A percentile compares a stretch with the other conserved stretches of the same genome.
Conservation (phyloP, 257 asterid genomes). For the Perilla frutescens region DNA sequence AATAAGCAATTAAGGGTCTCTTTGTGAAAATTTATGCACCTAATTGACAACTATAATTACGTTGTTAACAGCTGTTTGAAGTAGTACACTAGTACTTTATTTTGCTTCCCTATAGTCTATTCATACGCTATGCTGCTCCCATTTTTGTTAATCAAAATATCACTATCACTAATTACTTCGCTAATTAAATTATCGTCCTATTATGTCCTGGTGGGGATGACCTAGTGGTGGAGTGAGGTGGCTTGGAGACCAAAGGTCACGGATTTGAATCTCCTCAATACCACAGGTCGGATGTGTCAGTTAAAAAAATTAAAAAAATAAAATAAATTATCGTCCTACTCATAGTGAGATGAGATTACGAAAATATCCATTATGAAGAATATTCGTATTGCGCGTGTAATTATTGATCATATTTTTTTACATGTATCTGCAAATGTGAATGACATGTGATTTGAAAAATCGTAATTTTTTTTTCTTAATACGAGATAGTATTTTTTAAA, state of each 20-base stretch:
- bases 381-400: not conserved
- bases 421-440: not conserved
- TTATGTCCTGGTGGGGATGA: too few species aligned
- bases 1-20: not conserved
- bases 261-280: too few species aligned
- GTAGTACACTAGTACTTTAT: not conserved
- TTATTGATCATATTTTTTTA: not conserved
- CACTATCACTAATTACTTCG: not conserved
- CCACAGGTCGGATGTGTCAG: too few species aligned
- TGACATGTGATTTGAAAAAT: not conserved
- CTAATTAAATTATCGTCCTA: not conserved
- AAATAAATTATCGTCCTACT: not conserved
- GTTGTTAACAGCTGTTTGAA: slow-evolving; percentile 15
- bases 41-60: slow-evolving; percentile 5
- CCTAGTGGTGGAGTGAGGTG: too few species aligned
- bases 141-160: not conserved
- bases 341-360: not conserved
- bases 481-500: too few species aligned
- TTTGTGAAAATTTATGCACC: not conserved
- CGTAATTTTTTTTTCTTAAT: too few species aligned
- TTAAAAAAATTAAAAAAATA: too few species aligned
- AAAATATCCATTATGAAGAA: not conserved
- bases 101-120: not conserved
- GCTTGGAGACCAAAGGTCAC: too few species aligned
- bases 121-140: not conserved